Conservation (phyloP, 2,329 filamentous ascomycete species). For the Alternaria sp. region DNA sequence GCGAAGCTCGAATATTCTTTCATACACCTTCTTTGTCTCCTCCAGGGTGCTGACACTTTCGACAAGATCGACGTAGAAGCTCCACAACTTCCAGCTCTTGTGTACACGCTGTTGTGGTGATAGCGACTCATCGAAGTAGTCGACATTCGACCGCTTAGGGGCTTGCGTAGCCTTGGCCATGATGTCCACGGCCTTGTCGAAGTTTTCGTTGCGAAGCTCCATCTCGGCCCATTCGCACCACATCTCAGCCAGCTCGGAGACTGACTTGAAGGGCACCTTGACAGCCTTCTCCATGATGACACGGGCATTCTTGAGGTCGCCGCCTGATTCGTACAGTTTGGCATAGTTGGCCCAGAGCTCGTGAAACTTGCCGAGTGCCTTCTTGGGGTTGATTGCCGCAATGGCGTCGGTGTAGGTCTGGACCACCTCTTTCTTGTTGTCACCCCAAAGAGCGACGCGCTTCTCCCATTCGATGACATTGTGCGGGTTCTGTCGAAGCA, state of each 20-base stretch:
- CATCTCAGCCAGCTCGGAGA: constrained; percentile 95
- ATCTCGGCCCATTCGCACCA: constrained; percentile 99
- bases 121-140: constrained; percentile 95
- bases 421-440: constrained; percentile 89
- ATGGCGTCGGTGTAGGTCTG: constrained; percentile 96
- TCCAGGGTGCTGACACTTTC: constrained; percentile 91
- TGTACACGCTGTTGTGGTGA: constrained; percentile 95
- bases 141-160: constrained; percentile 97
- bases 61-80: constrained; percentile 97
- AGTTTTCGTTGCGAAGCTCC: constrained; percentile 94
- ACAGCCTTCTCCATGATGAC: constrained; percentile 97
- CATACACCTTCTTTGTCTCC: constrained; percentile 92
- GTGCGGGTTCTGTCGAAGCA: constrained; percentile 93
- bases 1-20: constrained; percentile 95
- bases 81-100: constrained; percentile 99
- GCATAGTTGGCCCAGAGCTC: constrained; percentile 97
- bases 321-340: constrained; percentile 91
- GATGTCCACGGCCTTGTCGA: constrained; percentile 90
- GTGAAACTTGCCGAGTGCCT: constrained; percentile 90
- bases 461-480: constrained; percentile 98
- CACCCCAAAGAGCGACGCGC: constrained; percentile 90
- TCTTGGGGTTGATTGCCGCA: constrained; percentile 89
- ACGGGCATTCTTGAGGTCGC: constrained; percentile 82
- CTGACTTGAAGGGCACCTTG: constrained; percentile 96
- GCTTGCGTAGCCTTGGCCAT: constrained; percentile 98